A percentile compares a stretch with the other conserved stretches of the same genome.
These are phyloP conservation scores for Euphorbia lathyris DNA, from an alignment of 345 rosid genomes.

Conservation along the genomic window DNA sequence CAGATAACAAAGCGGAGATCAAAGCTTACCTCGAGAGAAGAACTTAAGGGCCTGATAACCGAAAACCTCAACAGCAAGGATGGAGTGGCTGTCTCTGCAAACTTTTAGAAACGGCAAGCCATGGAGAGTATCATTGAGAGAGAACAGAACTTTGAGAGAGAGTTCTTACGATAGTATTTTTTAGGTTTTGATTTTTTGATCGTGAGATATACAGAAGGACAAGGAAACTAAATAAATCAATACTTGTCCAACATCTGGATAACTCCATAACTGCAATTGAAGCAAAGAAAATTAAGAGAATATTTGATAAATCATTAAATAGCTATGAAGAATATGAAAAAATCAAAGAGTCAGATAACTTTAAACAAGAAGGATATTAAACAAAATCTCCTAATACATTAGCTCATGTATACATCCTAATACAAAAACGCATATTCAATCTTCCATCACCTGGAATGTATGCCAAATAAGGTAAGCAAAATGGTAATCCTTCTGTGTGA, in stretches of 20 bases:
- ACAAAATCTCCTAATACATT: background rate
- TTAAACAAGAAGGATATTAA: background rate
- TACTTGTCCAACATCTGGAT: slow-evolving; percentile 24
- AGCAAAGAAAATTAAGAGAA: background rate
- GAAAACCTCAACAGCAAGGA: no score
- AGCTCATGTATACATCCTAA: background rate
- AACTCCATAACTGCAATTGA: slow-evolving; percentile 27
- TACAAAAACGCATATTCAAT: background rate
- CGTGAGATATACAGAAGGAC: no score
- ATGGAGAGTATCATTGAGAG: no score
- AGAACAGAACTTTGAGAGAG: no score
- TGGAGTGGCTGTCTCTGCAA: no score
- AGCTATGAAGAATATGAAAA: background rate
- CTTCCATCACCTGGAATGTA: background rate
- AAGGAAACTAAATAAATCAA: no score
- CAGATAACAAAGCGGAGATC: no score
- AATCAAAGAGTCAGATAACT: background rate
- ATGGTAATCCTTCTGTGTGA: background rate
- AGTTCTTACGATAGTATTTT: no score
- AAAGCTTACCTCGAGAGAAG: no score
- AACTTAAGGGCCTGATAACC: no score
- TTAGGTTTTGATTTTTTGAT: no score
- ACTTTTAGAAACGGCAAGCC: no score
- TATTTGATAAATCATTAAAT: background rate
- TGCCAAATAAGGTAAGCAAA: slow-evolving; percentile 1